Evolutionary conservation across 257 asterid genomes (phyloP).

Genomic region (Solanum raphanifolium): DNA sequence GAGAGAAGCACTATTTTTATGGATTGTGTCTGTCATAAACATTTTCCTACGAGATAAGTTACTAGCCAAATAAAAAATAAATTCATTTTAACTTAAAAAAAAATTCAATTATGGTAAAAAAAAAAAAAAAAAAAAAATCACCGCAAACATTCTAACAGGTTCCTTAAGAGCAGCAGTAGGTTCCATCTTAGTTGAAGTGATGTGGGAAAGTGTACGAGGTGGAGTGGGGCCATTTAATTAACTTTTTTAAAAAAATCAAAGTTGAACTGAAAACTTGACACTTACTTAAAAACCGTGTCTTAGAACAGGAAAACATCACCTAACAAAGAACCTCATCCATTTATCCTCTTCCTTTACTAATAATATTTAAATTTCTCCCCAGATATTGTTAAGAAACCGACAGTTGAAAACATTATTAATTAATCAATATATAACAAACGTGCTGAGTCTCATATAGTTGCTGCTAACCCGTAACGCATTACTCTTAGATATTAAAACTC

Average conservation of each 20-base stretch:
- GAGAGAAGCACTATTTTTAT: neutral
- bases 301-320: neutral
- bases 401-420: neutral
- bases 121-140: neutral
- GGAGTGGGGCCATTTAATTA: neutral
- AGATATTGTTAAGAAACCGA: neutral
- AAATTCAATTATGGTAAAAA: neutral
- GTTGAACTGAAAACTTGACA: neutral
- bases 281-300: slow-evolving; percentile 4
- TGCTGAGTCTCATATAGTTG: neutral
- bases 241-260: neutral
- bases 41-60: neutral
- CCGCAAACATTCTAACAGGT: neutral
- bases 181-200: neutral
- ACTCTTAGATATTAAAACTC: neutral
- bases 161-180: neutral
- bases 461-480: slow-evolving; percentile 1
- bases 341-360: neutral
- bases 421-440: neutral
- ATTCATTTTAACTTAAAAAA: no score
- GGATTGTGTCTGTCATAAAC: neutral
- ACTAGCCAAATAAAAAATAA: neutral
- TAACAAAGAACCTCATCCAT: neutral
- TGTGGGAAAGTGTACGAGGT: neutral
- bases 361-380: neutral